A percentile compares a stretch with the other conserved stretches of the same genome.
These are phyloP conservation scores for Suillus weaverae DNA, from an alignment of 768 basidiomycete genomes.

Conservation along the genomic window DNA sequence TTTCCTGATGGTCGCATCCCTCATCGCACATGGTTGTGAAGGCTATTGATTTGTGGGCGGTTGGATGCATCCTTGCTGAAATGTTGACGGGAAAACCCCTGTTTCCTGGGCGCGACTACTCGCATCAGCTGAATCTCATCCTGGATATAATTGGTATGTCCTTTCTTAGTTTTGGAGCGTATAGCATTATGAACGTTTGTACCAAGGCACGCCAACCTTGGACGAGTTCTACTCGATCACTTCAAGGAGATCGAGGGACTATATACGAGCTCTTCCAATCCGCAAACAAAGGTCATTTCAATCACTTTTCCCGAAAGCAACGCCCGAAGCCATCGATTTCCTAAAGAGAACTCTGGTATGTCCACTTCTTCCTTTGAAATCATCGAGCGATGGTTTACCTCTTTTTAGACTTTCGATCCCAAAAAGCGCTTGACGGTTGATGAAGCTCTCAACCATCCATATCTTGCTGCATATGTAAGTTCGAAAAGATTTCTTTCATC, in stretches of 20 bases:
- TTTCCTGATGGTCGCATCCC: constrained; percentile 15
- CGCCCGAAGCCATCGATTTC: constrained; percentile 70
- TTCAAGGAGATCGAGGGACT: constrained; percentile 79
- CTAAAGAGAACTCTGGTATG: constrained; percentile 66
- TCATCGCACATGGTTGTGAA: constrained; percentile 18
- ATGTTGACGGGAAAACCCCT: constrained; percentile 78
- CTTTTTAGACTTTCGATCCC: constrained; percentile 75
- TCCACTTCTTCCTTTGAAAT: constrained; percentile 35
- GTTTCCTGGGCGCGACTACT: constrained; percentile 86
- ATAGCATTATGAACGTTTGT: constrained; percentile 26
- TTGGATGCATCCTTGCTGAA: constrained; percentile 78
- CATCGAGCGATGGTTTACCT: constrained; percentile 2
- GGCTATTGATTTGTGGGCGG: constrained; percentile 77
- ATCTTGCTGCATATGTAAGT: constrained; percentile 73
- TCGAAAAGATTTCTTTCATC: neutral
- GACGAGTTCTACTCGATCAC: constrained; percentile 93
- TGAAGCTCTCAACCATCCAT: constrained; percentile 80
- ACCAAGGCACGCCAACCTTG: constrained; percentile 72
- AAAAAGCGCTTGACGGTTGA: constrained; percentile 83
- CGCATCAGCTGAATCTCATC: constrained; percentile 86
- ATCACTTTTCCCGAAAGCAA: constrained; percentile 76
- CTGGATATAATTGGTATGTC: constrained; percentile 76
- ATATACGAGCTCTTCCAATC: constrained; percentile 84
- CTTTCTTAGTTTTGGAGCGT: neutral
- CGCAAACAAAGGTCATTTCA: constrained; percentile 72